phyloP scores from a whole-genome alignment of 1,139 yeast genomes.

The Saccharomyces hybrid region DNA sequence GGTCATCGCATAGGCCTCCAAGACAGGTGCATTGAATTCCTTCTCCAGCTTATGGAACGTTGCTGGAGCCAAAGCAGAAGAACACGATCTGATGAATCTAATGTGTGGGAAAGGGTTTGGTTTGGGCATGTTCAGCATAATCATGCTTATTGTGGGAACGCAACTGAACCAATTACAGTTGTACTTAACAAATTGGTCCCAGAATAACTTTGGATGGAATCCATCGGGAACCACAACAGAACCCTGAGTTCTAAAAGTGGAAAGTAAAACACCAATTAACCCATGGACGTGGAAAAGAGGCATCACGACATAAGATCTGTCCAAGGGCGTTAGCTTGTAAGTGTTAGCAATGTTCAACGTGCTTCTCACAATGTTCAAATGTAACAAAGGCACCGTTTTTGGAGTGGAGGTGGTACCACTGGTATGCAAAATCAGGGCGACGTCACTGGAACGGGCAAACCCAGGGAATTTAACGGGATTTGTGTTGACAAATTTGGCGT shows the following conservation, averaged over 20 bases:
- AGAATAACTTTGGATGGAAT: constrained; percentile 53
- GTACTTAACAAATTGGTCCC: constrained; percentile 45
- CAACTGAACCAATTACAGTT: constrained; percentile 64
- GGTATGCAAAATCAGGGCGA: constrained; percentile 59
- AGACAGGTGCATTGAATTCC: constrained; percentile 53
- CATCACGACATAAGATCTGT: constrained; percentile 57
- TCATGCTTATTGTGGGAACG: constrained; percentile 65
- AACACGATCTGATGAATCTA: constrained; percentile 61
- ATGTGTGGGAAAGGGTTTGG: constrained; percentile 47
- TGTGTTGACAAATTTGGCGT: constrained; percentile 30
- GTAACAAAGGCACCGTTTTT: constrained; percentile 62
- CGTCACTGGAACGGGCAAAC: constrained; percentile 40
- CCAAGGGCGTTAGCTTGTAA: constrained; percentile 42
- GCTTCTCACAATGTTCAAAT: constrained; percentile 51
- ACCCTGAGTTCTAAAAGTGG: constrained; percentile 56
- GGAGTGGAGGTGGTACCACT: constrained; percentile 70
- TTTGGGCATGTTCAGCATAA: constrained; percentile 43
- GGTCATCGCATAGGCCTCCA: constrained; percentile 75
- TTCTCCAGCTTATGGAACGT: constrained; percentile 49
- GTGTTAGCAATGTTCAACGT: constrained; percentile 50
- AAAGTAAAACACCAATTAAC: constrained; percentile 51
- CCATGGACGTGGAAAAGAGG: constrained; percentile 73
- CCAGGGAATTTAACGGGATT: constrained; percentile 34
- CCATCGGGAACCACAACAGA: constrained; percentile 48
- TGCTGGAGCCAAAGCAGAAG: constrained; percentile 58